Conservation (phyloP, 352 stramenopile genomes). For the Pythium brachiatum region DNA sequence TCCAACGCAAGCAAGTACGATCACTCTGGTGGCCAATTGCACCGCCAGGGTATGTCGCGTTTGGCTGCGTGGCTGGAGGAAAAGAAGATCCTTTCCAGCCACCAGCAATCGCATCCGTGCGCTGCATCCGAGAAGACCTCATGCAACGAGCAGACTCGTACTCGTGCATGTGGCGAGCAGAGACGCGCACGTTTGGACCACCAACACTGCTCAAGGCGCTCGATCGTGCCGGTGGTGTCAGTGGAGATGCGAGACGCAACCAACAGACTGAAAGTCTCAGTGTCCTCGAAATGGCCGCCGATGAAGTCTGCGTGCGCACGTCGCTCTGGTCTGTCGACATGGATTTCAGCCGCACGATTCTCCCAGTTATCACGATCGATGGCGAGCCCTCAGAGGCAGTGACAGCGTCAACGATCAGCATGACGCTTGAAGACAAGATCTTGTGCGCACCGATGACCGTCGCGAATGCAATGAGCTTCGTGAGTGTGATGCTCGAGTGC, state of each 20-base stretch:
- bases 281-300: constrained; percentile 23
- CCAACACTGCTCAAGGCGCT: constrained; percentile 26
- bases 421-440: constrained; percentile 77
- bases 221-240: constrained; percentile 15
- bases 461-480: constrained; percentile 58
- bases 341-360: constrained; percentile 51
- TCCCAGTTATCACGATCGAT: constrained; percentile 71
- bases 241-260: constrained; percentile 12
- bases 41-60: constrained; percentile 66
- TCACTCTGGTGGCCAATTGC: constrained; percentile 84
- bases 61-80: constrained; percentile 75
- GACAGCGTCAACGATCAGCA: constrained; percentile 46
- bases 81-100: constrained; percentile 81
- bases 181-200: constrained; percentile 33
- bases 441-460: constrained; percentile 64
- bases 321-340: constrained; percentile 67
- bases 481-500: constrained; percentile 57
- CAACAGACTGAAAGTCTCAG: constrained; percentile 27
- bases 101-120: constrained; percentile 42
- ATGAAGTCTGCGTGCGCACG: constrained; percentile 60
- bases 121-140: constrained; percentile 79
- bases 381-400: constrained; percentile 9
- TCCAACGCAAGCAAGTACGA: constrained; percentile 80
- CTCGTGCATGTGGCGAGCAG: constrained; percentile 60
- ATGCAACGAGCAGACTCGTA: constrained; percentile 61